A percentile compares a stretch with the other conserved stretches of the same genome.
These are phyloP conservation scores for Sedum album DNA, from an alignment of 164 flowering plant species.

Conservation along the genomic window DNA sequence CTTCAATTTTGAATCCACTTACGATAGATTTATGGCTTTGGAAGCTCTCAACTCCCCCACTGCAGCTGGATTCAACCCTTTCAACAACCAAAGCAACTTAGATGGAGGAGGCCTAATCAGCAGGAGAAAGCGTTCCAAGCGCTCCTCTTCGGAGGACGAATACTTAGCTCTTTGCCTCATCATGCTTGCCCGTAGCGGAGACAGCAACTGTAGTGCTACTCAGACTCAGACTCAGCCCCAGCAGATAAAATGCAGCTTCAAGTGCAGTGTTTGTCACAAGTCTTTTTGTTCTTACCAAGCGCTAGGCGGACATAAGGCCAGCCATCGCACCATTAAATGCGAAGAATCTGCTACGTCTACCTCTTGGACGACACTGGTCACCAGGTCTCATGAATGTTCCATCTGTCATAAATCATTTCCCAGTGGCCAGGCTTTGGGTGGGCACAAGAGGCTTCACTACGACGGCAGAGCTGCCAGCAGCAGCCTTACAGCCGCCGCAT, in stretches of 20 bases:
- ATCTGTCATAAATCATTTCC: constrained; percentile 42
- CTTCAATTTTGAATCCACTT: not conserved
- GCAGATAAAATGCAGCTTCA: not conserved
- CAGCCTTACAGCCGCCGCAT: not conserved
- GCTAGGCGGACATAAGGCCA: not conserved
- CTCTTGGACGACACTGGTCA: not conserved
- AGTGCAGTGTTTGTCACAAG: not conserved
- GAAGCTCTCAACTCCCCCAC: constrained; percentile 2
- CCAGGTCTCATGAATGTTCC: not conserved
- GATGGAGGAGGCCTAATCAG: not conserved
- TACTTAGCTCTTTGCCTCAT: not conserved
- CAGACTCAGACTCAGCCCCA: not conserved
- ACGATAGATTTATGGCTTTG: not conserved
- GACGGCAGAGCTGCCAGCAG: not conserved
- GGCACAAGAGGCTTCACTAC: constrained; percentile 38
- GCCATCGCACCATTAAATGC: not conserved
- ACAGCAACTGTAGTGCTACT: not conserved
- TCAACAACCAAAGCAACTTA: not conserved
- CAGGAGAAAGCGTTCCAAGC: not conserved
- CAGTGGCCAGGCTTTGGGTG: constrained; percentile 58
- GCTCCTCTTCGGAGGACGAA: not conserved
- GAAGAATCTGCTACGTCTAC: not conserved
- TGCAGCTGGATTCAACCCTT: not conserved
- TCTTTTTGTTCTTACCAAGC: not conserved
- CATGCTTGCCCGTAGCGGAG: not conserved